Percentiles rank a stretch among this genome's conserved stretches.
phyloP scores from a whole-genome alignment of 257 asterid species.

The Penstemon newberryi region DNA sequence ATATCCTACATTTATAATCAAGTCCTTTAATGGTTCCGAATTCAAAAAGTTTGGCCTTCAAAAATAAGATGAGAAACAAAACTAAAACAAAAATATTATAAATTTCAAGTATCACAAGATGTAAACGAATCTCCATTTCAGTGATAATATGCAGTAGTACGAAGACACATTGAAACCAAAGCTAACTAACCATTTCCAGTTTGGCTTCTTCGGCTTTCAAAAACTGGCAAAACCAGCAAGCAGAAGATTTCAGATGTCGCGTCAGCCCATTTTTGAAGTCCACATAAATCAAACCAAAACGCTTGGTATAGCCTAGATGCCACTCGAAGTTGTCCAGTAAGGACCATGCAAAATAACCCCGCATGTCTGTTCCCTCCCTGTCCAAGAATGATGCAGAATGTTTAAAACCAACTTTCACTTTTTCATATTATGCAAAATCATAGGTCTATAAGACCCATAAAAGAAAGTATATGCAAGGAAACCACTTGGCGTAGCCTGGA shows the following conservation, averaged over 20 bases:
- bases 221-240: constrained; percentile 53
- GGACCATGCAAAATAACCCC: constrained; percentile 75
- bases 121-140: not conserved
- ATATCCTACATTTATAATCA: too few species aligned
- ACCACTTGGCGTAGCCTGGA: too few species aligned
- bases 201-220: constrained; percentile 35
- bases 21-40: too few species aligned
- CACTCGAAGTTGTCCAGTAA: constrained; percentile 80
- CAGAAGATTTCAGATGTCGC: constrained; percentile 51
- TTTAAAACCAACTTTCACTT: constrained; percentile 1
- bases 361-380: constrained; percentile 72
- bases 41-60: too few species aligned
- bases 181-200: constrained; percentile 9
- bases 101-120: not conserved
- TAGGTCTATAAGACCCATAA: not conserved
- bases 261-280: constrained; percentile 44
- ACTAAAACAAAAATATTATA: too few species aligned
- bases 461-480: too few species aligned
- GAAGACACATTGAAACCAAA: not conserved
- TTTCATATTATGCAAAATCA: not conserved
- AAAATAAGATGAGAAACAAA: too few species aligned
- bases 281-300: constrained; percentile 60
- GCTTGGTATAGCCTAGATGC: constrained; percentile 52
- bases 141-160: not conserved
- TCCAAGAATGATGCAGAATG: constrained; percentile 20